Base-by-base conservation (phyloP, 2,329 filamentous ascomycete genomes). In the Verruconis gallopava region DNA sequence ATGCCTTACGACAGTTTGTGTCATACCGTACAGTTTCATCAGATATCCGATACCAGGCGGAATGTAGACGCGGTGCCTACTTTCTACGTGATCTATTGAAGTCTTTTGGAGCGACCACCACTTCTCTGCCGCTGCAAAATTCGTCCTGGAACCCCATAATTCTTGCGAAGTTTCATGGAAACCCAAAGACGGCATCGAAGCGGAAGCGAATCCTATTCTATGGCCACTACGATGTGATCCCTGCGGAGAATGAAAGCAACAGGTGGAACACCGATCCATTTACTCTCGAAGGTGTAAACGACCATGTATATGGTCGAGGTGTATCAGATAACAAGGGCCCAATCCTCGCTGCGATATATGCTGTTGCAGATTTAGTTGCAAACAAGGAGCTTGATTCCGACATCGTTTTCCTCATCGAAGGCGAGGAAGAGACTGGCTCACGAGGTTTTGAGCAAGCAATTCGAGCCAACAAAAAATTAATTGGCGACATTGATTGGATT, bases 251-350 rank as follows among this genome's bases (percentile, higher is more conserved):
- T 28, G 82, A 82, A 48, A 77, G 80, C 44, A 74, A 75, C 28
- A 89, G 85, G 50, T 98, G 91, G 91, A 72, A 75, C 30, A 78
- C 77, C 2, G 84, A 96, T 48, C 93, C 91, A 0, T 98, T 96
- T 57, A 72, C 79, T n/a, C 72, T 96, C 54, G 81, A 81, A 39
- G 91, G 91, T 3, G 76, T 85, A 43, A 88, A 94, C 52, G 89
- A 91, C 0, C 96, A 89, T 57, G 68, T 96, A 2, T 96, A 98
- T 49, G 91, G 91, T 2, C 82, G 91, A 52, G 91, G 91, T n/a
- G 84, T 93, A 12, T 93, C 86, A 37, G 91, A 98, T 60, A 96
- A 98, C 65, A 98, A 98, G 59, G 91, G 93, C 0, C 91, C 91
- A 0, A 85, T 95, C 46, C 76, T 98, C 54, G 89, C 93, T 2